Percentiles rank a stretch among this genome's conserved stretches.
phyloP scores from a whole-genome alignment of 2,329 filamentous ascomycete species.

The Ustulina deusta region DNA sequence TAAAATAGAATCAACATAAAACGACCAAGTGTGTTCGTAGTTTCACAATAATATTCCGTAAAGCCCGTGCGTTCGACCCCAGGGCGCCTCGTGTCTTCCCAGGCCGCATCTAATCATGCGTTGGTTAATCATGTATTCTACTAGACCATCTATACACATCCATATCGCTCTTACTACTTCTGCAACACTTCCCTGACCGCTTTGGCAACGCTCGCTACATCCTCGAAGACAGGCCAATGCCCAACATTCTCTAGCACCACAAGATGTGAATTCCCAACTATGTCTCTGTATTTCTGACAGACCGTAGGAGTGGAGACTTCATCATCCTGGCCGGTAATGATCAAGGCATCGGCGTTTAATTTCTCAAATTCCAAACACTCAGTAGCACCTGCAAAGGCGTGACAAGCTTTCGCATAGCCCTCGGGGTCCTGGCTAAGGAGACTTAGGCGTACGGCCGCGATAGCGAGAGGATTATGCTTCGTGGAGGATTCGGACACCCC shows the following conservation, averaged over 20 bases:
- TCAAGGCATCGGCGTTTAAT: slow-evolving; percentile 19
- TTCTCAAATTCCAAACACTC: slow-evolving; percentile 16
- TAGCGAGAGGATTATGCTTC: slow-evolving; percentile 21
- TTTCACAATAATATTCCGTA: too few relatives aligned
- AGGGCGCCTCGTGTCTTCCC: not conserved
- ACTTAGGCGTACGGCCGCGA: slow-evolving; percentile 21
- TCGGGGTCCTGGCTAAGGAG: slow-evolving; percentile 35
- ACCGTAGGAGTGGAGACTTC: not conserved
- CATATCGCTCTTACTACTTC: not conserved
- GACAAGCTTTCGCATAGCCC: slow-evolving; percentile 33
- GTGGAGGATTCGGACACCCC: not conserved
- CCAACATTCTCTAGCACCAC: slow-evolving; percentile 26
- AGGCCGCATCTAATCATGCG: not conserved
- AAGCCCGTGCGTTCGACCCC: not conserved
- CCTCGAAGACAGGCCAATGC: slow-evolving; percentile 32
- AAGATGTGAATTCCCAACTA: not conserved
- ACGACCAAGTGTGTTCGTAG: too few relatives aligned
- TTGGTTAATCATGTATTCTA: not conserved
- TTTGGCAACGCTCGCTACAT: slow-evolving; percentile 5
- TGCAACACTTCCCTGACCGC: slow-evolving; percentile 6
- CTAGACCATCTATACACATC: not conserved
- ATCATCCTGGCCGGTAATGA: slow-evolving; percentile 28
- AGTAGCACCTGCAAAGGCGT: slow-evolving; percentile 11
- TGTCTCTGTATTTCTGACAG: slow-evolving; percentile 17
- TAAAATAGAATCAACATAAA: too few relatives aligned